phyloP scores from a whole-genome alignment of 1,284 basidiomycete genomes.

The Cystobasidium pallidum region DNA sequence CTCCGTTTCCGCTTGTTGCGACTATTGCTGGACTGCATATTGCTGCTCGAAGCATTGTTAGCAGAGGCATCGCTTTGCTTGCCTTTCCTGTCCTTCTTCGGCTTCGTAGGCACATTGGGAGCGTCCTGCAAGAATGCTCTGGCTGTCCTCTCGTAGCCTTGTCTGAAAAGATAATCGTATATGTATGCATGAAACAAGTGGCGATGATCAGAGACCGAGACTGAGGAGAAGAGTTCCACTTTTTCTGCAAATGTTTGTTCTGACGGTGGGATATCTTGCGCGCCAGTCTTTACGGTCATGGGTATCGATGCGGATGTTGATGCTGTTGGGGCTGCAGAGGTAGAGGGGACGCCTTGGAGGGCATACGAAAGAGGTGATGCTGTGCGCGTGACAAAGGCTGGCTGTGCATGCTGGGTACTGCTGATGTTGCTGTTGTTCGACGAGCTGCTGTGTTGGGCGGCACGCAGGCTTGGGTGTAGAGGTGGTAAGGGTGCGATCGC shows the following conservation, averaged over 20 bases:
- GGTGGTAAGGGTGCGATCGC: background rate
- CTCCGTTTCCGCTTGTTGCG: constrained; percentile 20
- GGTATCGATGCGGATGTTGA: constrained; percentile 8
- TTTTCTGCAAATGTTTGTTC: constrained; percentile 17
- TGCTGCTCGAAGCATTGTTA: background rate
- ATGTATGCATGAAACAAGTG: constrained; percentile 48
- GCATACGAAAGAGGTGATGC: constrained; percentile 24
- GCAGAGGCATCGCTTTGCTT: background rate
- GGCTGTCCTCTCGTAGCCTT: constrained; percentile 47
- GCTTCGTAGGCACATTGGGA: constrained; percentile 40
- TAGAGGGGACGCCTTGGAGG: background rate
- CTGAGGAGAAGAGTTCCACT: constrained; percentile 22
- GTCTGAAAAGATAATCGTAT: constrained; percentile 50
- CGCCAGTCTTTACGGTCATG: background rate
- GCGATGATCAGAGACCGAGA: constrained; percentile 31
- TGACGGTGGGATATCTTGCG: background rate
- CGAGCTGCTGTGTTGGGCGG: background rate
- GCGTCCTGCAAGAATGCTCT: constrained; percentile 48
- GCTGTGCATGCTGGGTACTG: background rate
- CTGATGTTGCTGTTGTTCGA: background rate
- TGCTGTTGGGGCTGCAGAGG: constrained; percentile 1
- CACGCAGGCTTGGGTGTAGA: background rate
- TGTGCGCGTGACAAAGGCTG: background rate
- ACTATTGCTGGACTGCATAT: constrained; percentile 10
- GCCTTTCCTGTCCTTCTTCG: constrained; percentile 9